phyloP scores from a whole-genome alignment of 495 filamentous ascomycete genomes.

The Trichoderma reesei region DNA sequence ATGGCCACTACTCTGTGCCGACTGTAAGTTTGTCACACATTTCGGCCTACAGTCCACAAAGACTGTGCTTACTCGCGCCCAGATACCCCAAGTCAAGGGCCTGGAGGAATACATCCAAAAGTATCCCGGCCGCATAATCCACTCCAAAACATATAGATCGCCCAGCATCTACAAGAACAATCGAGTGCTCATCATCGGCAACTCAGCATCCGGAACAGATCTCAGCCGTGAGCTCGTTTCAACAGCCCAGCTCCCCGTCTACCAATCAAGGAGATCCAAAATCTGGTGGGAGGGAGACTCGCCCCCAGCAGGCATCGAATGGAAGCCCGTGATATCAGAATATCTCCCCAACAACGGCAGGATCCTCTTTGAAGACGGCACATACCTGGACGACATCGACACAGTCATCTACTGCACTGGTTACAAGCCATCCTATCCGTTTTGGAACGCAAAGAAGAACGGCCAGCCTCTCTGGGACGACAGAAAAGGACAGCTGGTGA shows the following conservation, averaged over 20 bases:
- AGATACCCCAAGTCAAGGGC: conserved; percentile 36
- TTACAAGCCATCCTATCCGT: conserved; percentile 38
- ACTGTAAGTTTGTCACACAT: conserved; percentile 24
- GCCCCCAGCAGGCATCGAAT: conserved; percentile 32
- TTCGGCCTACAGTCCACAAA: neutral
- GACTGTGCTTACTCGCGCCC: neutral
- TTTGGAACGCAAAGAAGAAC: conserved; percentile 34
- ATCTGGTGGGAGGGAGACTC: conserved; percentile 35
- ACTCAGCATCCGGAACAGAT: conserved; percentile 43
- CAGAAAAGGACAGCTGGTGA: conserved; percentile 20
- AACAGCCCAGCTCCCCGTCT: conserved; percentile 27
- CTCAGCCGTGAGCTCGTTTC: conserved; percentile 28
- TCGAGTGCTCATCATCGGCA: conserved; percentile 36
- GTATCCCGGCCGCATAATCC: conserved; percentile 31
- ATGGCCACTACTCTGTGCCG: conserved; percentile 43
- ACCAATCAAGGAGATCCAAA: conserved; percentile 33
- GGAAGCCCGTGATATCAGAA: conserved; percentile 34
- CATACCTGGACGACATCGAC: conserved; percentile 31
- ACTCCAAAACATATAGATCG: conserved; percentile 39
- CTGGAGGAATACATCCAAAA: conserved; percentile 27
- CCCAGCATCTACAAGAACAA: conserved; percentile 23
- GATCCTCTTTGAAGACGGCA: conserved; percentile 36
- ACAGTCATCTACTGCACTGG: conserved; percentile 41
- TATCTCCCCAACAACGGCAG: conserved; percentile 24
- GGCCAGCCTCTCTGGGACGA: conserved; percentile 35